Percentiles rank a stretch among this genome's conserved stretches.
These are phyloP conservation scores for Echites panduratus DNA, from an alignment of 257 asterid genomes.

Conservation along the genomic window DNA sequence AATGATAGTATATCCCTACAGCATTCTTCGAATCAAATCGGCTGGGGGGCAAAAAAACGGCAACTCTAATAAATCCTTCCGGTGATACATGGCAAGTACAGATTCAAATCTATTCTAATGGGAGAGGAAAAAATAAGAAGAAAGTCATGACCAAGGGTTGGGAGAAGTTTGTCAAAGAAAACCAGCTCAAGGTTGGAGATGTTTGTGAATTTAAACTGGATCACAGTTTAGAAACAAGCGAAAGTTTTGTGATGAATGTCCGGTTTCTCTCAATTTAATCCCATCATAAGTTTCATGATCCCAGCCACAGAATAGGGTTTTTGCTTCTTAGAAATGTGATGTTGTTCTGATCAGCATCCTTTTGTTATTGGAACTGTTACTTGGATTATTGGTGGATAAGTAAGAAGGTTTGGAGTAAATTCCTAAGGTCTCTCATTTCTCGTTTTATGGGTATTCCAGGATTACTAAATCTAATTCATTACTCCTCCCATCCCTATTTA, in stretches of 20 bases:
- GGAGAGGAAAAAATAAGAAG: not conserved
- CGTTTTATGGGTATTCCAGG: no score
- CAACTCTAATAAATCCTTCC: not conserved
- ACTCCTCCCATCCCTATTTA: no score
- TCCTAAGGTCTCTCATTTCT: no score
- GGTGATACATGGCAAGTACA: slow-evolving; percentile 20
- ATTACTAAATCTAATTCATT: no score
- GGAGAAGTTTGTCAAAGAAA: slow-evolving; percentile 10
- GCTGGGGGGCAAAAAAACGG: slow-evolving; percentile 3
- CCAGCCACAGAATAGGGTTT: not conserved
- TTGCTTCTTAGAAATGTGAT: not conserved
- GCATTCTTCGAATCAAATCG: slow-evolving; percentile 10
- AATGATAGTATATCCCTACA: slow-evolving; percentile 19
- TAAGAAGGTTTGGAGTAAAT: no score
- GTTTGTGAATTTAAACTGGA: slow-evolving; percentile 20
- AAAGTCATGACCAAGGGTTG: slow-evolving; percentile 12
- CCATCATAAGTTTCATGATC: not conserved
- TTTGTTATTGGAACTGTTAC: not conserved
- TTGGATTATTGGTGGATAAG: no score
- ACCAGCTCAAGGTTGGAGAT: slow-evolving; percentile 23
- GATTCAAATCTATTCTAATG: not conserved
- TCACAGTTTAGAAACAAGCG: not conserved
- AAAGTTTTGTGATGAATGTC: not conserved
- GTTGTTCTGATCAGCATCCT: not conserved
- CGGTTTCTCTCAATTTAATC: not conserved